A percentile compares a stretch with the other conserved stretches of the same genome.
These are phyloP conservation scores for Wickerhamiella azyma DNA, from an alignment of 805 yeast species.

Conservation along the genomic window DNA sequence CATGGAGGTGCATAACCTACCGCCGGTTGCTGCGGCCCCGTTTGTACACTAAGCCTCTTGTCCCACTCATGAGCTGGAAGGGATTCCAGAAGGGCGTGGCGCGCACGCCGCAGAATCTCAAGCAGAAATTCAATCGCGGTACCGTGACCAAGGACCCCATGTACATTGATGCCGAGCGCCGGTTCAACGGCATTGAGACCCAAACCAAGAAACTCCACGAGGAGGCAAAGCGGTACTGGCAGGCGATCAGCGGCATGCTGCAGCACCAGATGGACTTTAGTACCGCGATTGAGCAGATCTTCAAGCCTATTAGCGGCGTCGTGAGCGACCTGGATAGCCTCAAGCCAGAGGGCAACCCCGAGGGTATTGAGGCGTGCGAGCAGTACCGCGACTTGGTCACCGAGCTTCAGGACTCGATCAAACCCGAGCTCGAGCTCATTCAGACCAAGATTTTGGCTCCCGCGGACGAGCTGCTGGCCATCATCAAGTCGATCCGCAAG, in stretches of 20 bases:
- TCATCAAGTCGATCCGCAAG: slow-evolving; percentile 72
- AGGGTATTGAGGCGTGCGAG: slow-evolving; percentile 88
- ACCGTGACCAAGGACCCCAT: slow-evolving; percentile 63
- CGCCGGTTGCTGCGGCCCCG: no score
- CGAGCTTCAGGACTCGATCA: slow-evolving; percentile 70
- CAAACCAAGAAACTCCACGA: slow-evolving; percentile 83
- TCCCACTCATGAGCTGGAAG: slow-evolving; percentile 22
- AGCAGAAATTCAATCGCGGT: slow-evolving; percentile 78
- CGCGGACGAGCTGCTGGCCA: slow-evolving; percentile 75
- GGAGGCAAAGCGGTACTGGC: slow-evolving; percentile 80
- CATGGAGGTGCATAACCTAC: no score
- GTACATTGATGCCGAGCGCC: slow-evolving; percentile 87
- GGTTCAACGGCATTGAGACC: slow-evolving; percentile 81
- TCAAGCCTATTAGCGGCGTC: slow-evolving; percentile 90
- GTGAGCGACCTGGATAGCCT: slow-evolving; percentile 78
- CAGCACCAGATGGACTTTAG: slow-evolving; percentile 89
- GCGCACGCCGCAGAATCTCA: slow-evolving; percentile 76
- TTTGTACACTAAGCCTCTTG: neutral
- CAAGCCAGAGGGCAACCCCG: slow-evolving; percentile 87
- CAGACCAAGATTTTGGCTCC: slow-evolving; percentile 83
- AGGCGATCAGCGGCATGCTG: slow-evolving; percentile 87
- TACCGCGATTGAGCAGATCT: slow-evolving; percentile 89
- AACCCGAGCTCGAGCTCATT: slow-evolving; percentile 86
- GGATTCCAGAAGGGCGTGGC: slow-evolving; percentile 22
- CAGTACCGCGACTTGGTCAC: slow-evolving; percentile 79